Evolutionary conservation across 352 stramenopile genomes (phyloP), one percentile per base, ranked within the genome.

Genomic region (Hyaloperonospora brassicae): DNA sequence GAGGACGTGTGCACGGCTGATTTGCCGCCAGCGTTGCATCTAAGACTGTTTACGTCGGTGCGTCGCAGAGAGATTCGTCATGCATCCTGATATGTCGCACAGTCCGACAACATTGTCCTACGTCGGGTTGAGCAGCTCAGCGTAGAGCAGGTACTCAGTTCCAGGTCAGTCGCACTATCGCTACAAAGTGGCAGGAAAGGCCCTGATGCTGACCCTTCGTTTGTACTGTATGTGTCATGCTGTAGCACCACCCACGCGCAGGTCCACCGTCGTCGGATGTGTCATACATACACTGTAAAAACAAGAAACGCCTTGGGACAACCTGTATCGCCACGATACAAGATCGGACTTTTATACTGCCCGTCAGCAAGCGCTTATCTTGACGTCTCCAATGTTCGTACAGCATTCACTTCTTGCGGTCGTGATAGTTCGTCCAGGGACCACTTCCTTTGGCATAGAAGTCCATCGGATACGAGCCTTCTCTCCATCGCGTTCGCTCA

Each of bases 401-500:
- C 46, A 50, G 38, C 36, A 52, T 23, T 57, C 63, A 47, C 9
- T 51, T 51, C 52, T 84, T 72, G 31, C 61, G 57, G 45, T 89
- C 64, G 65, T 97, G 78, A 64, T 98, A 98, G 64, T 99, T 99
- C 9, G 88, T 97, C 97, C 97, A 99, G 12, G 86, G 76, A 5
- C 95, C 95, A 62, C 94, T 96, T 48, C 77, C 88, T 47, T 97
- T 96, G 38, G 91, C 87, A 65, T 99, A 99, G 64, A 98, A 99
- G 57, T 99, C 97, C 97, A 99, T 99, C 13, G 97, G 97, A 80
- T 99, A 99, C 13, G 73, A 68, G 5, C 70, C 78, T 24, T 96
- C 76, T 42, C 79, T 72, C 87, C 88, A 98, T 42, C 84, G 57
- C 5, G 73, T 78, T 61, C 93, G 78, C 44, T 92, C 95, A 23